These are phyloP conservation scores for Chaetomium sp. DNA, from an alignment of 2,329 filamentous ascomycete species.

Conservation along the genomic window DNA sequence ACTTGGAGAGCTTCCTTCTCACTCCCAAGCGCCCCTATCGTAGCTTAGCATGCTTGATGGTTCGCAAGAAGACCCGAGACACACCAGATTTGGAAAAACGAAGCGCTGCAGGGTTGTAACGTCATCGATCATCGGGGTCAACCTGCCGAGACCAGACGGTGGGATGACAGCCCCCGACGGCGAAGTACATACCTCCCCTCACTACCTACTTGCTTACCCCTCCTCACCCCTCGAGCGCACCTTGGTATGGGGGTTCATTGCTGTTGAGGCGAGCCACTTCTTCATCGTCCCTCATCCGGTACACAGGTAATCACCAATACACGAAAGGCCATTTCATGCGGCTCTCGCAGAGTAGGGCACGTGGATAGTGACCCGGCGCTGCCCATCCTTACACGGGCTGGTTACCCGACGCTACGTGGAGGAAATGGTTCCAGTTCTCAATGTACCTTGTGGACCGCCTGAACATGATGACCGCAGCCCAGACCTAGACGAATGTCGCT, in stretches of 20 bases:
- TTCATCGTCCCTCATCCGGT: neutral
- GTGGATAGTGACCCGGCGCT: neutral
- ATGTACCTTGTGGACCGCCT: slow-evolving; percentile 20
- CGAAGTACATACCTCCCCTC: too few species aligned
- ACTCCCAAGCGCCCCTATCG: neutral
- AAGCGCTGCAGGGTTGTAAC: neutral
- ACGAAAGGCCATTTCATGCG: neutral
- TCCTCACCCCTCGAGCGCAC: neutral
- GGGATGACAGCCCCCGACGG: neutral
- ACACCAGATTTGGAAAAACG: neutral
- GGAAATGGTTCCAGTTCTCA: neutral
- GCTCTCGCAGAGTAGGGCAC: neutral
- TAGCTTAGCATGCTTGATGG: neutral
- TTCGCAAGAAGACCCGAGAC: neutral
- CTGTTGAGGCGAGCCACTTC: neutral
- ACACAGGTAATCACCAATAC: neutral
- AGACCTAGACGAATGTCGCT: slow-evolving; percentile 15
- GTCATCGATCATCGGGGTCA: neutral
- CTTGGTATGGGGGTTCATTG: neutral
- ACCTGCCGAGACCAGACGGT: neutral
- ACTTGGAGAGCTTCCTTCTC: neutral
- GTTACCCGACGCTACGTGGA: slow-evolving; percentile 3
- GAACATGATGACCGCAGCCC: slow-evolving; percentile 30
- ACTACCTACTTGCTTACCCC: neutral
- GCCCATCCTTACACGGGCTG: neutral